These are phyloP conservation scores for Oropetium thomaeum DNA, from an alignment of 176 grass and related monocot species.

Conservation along the genomic window DNA sequence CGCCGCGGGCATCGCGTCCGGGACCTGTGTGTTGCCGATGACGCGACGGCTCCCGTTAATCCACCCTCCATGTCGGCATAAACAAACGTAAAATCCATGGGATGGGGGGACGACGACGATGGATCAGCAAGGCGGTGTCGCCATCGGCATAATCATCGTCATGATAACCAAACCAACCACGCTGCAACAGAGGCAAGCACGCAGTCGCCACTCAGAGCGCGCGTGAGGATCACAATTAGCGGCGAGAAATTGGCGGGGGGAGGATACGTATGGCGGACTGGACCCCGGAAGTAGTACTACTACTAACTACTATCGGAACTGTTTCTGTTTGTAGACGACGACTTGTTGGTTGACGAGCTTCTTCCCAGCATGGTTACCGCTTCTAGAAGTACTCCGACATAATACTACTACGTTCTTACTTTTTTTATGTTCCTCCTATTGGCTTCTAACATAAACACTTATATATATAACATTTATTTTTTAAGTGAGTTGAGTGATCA, in stretches of 20 bases:
- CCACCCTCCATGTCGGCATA: conserved; percentile 44
- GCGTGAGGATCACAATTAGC: conserved; percentile 59
- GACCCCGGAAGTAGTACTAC: conserved; percentile 4
- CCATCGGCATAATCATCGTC: conserved; percentile 19
- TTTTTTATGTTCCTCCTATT: too few species aligned
- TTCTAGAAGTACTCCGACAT: conserved; percentile 35
- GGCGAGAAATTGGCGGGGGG: conserved; percentile 45
- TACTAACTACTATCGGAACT: too few species aligned
- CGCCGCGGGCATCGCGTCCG: not conserved
- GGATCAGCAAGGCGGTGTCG: conserved; percentile 17
- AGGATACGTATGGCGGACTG: conserved; percentile 19
- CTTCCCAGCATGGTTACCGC: conserved; percentile 18
- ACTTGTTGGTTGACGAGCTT: conserved; percentile 42
- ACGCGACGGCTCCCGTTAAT: conserved; percentile 14
- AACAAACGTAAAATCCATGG: conserved; percentile 30
- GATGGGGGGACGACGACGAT: too few species aligned
- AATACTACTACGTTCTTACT: too few species aligned
- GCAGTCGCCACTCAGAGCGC: conserved; percentile 22
- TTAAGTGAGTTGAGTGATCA: too few species aligned
- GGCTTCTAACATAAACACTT: too few species aligned
- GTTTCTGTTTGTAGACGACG: not conserved
- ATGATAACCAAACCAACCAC: conserved; percentile 28
- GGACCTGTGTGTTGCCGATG: conserved; percentile 14
- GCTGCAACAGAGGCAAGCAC: conserved; percentile 14
- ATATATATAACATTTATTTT: too few species aligned